A percentile compares a stretch with the other conserved stretches of the same genome.
Evolutionary conservation across 2,329 filamentous ascomycete species (phyloP).

Genomic region (Pochonia chlamydosporia): DNA sequence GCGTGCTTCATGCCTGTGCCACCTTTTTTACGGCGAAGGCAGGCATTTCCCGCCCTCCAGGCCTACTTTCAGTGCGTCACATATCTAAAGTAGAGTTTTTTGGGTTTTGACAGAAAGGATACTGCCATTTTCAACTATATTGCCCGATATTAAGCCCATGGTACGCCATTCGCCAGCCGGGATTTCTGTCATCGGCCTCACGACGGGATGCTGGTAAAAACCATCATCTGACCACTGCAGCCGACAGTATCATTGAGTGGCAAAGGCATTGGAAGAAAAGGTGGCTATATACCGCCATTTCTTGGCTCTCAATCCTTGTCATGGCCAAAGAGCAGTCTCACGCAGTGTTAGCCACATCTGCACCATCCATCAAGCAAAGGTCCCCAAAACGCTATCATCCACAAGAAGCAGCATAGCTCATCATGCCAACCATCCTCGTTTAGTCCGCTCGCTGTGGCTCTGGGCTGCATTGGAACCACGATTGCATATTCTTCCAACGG

Average conservation of each 20-base stretch:
- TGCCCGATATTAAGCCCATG: neutral
- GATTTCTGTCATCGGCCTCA: neutral
- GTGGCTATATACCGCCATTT: neutral
- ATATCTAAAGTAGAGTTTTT: neutral
- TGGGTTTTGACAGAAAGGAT: neutral
- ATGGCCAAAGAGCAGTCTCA: neutral
- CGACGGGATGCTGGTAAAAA: neutral
- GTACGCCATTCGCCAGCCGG: neutral
- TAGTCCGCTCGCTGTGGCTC: neutral
- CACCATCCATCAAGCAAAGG: neutral
- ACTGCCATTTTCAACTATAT: neutral
- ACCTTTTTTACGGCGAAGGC: neutral
- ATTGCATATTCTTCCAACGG: neutral
- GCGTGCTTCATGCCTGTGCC: neutral
- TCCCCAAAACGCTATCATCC: neutral
- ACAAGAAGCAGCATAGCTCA: neutral
- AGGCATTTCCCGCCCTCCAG: neutral
- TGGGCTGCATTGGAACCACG: neutral
- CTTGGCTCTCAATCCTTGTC: neutral
- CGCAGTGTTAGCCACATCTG: neutral
- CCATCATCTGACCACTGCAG: neutral
- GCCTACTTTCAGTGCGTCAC: neutral
- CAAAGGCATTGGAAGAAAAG: neutral
- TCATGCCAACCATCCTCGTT: neutral
- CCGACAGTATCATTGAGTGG: neutral